Evolutionary conservation across 352 stramenopile genomes (phyloP).

Genomic region (Globisporangium rhizosaccharum): DNA sequence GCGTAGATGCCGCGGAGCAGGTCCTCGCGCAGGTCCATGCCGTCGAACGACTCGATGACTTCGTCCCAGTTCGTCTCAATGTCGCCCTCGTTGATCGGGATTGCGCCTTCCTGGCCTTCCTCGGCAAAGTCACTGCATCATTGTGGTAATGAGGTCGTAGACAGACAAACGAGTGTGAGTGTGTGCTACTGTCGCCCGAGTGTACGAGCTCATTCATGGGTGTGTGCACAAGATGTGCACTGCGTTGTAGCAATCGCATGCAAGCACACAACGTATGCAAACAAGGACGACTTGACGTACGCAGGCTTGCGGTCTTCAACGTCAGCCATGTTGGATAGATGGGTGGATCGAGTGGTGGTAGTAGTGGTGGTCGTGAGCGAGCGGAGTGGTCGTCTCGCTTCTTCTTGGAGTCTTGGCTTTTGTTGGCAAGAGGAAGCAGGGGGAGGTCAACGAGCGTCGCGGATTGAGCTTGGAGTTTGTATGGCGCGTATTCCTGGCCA

Average conservation of each 20-base stretch:
- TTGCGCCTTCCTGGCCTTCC: conserved; percentile 59
- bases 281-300: neutral
- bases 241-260: neutral
- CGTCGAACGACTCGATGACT: conserved; percentile 98
- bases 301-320: conserved; percentile 60
- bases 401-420: conserved; percentile 23
- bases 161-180: neutral
- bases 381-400: neutral
- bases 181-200: neutral
- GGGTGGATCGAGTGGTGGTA: conserved; percentile 13
- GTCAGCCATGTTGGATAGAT: conserved; percentile 60
- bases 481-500: conserved; percentile 17
- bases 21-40: conserved; percentile 97
- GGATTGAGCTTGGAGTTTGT: conserved; percentile 63
- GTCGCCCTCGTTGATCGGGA: conserved; percentile 88
- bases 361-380: conserved; percentile 2
- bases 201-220: neutral
- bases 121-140: conserved; percentile 45
- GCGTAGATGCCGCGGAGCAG: conserved; percentile 99
- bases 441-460: too few species aligned
- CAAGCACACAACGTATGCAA: neutral
- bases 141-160: neutral
- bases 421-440: neutral
- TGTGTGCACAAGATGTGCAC: neutral
- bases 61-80: conserved; percentile 99